A percentile compares a stretch with the other conserved stretches of the same genome.
These are phyloP conservation scores for Epichloe sibirici DNA, from an alignment of 2,329 filamentous ascomycete species.

Conservation along the genomic window DNA sequence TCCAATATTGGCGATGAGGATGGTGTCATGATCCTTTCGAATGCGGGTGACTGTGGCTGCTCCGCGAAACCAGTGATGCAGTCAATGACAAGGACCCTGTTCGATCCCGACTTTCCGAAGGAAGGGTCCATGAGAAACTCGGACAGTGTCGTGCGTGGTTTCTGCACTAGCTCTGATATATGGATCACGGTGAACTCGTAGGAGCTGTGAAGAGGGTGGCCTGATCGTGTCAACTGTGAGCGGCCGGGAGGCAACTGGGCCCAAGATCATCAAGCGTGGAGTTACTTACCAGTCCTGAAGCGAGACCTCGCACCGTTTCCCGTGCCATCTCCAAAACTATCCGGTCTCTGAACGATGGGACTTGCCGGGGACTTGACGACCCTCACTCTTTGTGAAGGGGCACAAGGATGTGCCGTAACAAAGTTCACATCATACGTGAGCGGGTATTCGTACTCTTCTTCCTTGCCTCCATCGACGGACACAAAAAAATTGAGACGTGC, in stretches of 20 bases:
- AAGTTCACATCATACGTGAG: constrained; percentile 50
- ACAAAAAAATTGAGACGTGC: constrained; percentile 24
- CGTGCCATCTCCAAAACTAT: constrained; percentile 33
- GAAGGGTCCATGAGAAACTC: constrained; percentile 29
- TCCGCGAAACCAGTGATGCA: constrained; percentile 44
- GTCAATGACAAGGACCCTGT: constrained; percentile 46
- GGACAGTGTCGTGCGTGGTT: constrained; percentile 32
- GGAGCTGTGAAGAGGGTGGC: constrained; percentile 51
- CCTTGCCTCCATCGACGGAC: constrained; percentile 25
- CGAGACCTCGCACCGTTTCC: constrained; percentile 34
- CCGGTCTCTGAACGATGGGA: constrained; percentile 45
- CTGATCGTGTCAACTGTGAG: constrained; percentile 18
- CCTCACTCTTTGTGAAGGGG: constrained; percentile 42
- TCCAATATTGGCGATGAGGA: constrained; percentile 17
- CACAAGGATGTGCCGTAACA: constrained; percentile 54
- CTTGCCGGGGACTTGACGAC: constrained; percentile 48
- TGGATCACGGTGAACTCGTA: constrained; percentile 49
- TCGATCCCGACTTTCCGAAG: constrained; percentile 18
- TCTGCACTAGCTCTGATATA: constrained; percentile 41
- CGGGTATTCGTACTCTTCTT: constrained; percentile 30
- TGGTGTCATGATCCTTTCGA: constrained; percentile 22
- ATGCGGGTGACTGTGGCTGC: constrained; percentile 36
- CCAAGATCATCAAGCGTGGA: not conserved
- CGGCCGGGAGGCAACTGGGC: not conserved
- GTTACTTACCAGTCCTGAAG: constrained; percentile 32